Base-by-base conservation (phyloP, 768 basidiomycete genomes). In the Suillus clintonianus region DNA sequence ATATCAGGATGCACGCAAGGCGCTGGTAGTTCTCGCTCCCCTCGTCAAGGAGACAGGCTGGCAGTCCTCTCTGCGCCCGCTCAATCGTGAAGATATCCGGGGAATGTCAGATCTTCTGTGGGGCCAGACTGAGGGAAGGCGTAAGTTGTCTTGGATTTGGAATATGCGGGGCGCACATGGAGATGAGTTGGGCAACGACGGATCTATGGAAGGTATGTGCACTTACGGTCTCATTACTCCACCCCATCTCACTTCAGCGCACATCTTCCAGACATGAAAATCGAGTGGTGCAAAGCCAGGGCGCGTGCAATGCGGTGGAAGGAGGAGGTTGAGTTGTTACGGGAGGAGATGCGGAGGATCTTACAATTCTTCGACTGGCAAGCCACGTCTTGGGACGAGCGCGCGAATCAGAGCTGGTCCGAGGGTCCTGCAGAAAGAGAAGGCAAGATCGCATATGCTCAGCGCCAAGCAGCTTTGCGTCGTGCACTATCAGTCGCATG, bases 331-430 rank as follows among this genome's bases (percentile, higher is more conserved):
- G 37, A 59, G 27, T 37, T 64, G 24, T 59, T 66, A 2, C 36
- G 37, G 11, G 64, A 66, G 63, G 65, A 66, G 27, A 64, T 64
- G 64, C 19, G 42, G n/a, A 27, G 64, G 10, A 51, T 66, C 14
- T 5, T 64, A 24, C 48, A 22, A 1, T 64, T 63, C 43, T 47
- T 64, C 6, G 19, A 39, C 1, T 64, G 64, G 64, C 17, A 64
- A 9, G 64, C 24, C 13, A 19, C 5, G 27, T 41, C 17, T 36
- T 64, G 64, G 64, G 22, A 42, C 11, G 57, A 58, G 37, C 37
- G 6, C 9, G 11, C 7, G 0, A 19, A 58, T 27, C 15, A 42
- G 30, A 37, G 37, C 30, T 39, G 22, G 22, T 24, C 36, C 13
- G 3, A 17, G 15, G 0, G 24, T 24, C 15, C 22, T 1, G n/a